Evolutionary conservation across 2,329 filamentous ascomycete species (phyloP).

Genomic region (Annulohypoxylon truncatum): DNA sequence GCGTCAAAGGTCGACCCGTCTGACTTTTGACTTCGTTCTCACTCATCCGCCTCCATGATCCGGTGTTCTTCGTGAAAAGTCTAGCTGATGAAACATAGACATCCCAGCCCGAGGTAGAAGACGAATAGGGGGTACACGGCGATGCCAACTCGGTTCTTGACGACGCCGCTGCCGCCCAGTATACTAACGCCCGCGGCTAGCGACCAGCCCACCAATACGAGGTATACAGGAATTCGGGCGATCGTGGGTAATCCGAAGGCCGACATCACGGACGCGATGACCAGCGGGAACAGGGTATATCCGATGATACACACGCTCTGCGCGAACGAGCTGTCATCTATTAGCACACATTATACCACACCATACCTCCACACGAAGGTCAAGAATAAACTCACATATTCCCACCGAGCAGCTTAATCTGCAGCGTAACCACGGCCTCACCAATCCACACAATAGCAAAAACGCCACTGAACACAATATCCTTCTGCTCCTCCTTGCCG

Average conservation of each 20-base stretch:
- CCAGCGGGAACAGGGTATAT: conserved; percentile 96
- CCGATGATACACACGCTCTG: conserved; percentile 98
- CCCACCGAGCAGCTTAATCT: conserved; percentile 95
- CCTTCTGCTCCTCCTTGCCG: conserved; percentile 82
- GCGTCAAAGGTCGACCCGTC: not conserved
- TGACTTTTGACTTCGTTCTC: not conserved
- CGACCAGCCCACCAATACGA: conserved; percentile 90
- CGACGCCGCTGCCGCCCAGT: conserved; percentile 91
- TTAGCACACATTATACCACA: conserved; percentile 13
- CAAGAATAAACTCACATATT: conserved; percentile 81
- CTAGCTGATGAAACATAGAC: conserved; percentile 96
- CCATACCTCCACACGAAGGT: no score
- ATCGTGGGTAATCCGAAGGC: conserved; percentile 83
- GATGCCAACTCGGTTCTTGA: conserved; percentile 92
- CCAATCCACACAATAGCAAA: conserved; percentile 98
- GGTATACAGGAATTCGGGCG: conserved; percentile 88
- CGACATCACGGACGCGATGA: conserved; percentile 90
- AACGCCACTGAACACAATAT: conserved; percentile 92
- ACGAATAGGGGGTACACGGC: conserved; percentile 95
- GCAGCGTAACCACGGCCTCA: conserved; percentile 94
- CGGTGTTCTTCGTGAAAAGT: not conserved
- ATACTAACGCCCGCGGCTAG: conserved; percentile 96
- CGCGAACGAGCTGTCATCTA: conserved; percentile 82
- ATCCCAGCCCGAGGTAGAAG: conserved; percentile 93
- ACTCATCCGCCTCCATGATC: not conserved